Conservation (phyloP, 768 basidiomycete genomes). For the Rhodocollybia butyracea region DNA sequence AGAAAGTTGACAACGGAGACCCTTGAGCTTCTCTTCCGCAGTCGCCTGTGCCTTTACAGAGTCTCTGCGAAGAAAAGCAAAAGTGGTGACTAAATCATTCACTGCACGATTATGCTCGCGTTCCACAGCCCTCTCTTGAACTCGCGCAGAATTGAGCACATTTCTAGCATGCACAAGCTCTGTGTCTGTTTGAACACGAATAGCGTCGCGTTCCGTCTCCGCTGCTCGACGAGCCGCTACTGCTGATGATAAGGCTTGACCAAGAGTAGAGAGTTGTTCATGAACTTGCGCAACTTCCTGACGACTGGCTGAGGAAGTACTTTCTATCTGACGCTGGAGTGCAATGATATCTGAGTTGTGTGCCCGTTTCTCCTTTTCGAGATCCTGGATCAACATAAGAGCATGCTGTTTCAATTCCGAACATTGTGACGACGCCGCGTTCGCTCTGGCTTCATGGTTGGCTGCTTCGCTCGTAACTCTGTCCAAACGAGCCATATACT, state of each 20-base stretch:
- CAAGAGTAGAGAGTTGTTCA: neutral
- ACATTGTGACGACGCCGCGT: neutral
- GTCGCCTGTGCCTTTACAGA: neutral
- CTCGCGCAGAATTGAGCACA: neutral
- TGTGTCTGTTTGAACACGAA: no score
- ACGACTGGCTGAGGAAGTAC: neutral
- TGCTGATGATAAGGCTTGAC: neutral
- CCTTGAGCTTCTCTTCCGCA: neutral
- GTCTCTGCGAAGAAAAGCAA: neutral
- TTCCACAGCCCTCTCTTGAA: neutral
- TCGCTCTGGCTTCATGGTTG: neutral
- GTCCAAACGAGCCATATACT: neutral
- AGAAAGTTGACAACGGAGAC: neutral
- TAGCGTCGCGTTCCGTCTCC: neutral
- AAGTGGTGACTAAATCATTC: neutral
- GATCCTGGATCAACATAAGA: neutral
- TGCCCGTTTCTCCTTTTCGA: neutral
- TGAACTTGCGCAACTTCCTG: neutral
- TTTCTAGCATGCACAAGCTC: neutral
- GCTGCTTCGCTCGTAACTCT: neutral
- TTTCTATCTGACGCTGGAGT: neutral
- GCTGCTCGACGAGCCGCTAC: neutral
- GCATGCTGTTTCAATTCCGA: neutral
- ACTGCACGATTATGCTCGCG: no score
- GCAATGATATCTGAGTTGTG: neutral